Conservation (phyloP, 495 filamentous ascomycete species). For the Thermochaetoides thermophila region DNA sequence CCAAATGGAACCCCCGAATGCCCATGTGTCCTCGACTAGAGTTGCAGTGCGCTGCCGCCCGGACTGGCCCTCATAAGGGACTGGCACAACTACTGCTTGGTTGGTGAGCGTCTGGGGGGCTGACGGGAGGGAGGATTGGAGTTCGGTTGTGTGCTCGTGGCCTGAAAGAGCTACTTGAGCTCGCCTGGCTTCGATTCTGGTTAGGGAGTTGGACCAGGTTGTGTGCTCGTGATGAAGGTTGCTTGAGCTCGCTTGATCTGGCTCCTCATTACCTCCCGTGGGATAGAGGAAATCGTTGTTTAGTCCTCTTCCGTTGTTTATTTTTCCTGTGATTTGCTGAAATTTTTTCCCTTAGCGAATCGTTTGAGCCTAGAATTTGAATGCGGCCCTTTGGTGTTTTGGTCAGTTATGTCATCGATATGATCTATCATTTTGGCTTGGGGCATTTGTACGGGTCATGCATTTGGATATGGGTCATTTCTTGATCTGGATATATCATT, state of each 20-base stretch:
- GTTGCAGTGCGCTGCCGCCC: slow-evolving; percentile 14
- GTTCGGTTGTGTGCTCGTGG: slow-evolving; percentile 15
- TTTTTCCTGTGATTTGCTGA: background rate
- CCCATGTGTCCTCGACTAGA: too few relatives aligned
- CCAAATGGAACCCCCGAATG: slow-evolving; percentile 19
- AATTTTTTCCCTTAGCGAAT: too few relatives aligned
- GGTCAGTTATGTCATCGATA: too few relatives aligned
- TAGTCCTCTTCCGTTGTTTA: background rate
- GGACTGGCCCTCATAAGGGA: slow-evolving; percentile 22
- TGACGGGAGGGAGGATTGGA: background rate
- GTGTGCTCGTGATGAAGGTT: slow-evolving; percentile 1
- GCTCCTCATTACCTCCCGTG: background rate
- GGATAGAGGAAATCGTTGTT: background rate
- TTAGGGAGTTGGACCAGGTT: too few relatives aligned
- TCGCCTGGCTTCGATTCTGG: too few relatives aligned
- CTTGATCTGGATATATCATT: too few relatives aligned
- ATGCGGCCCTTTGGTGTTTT: too few relatives aligned
- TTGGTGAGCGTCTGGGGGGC: background rate
- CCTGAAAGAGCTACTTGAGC: background rate
- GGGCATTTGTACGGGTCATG: too few relatives aligned
- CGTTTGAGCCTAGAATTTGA: too few relatives aligned
- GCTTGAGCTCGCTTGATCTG: slow-evolving; percentile 9
- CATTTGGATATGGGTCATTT: too few relatives aligned
- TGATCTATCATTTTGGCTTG: too few relatives aligned
- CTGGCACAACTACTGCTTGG: slow-evolving; percentile 1